Evolutionary conservation across 2,329 filamentous ascomycete genomes (phyloP).

Genomic region (Podosphaera aphanis): DNA sequence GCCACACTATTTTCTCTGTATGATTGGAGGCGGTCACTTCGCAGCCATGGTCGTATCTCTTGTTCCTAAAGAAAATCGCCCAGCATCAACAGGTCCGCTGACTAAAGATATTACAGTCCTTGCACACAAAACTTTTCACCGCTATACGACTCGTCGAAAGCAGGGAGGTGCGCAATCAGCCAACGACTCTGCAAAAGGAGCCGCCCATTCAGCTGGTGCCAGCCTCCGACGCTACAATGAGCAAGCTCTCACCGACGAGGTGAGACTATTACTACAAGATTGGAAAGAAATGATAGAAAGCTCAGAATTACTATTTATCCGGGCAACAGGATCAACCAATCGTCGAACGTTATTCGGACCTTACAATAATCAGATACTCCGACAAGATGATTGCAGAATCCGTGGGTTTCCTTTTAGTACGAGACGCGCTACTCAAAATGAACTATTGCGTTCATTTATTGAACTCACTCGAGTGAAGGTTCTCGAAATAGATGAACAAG

Average conservation of each 20-base stretch:
- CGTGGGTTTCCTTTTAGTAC: constrained; percentile 87
- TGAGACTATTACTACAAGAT: constrained; percentile 54
- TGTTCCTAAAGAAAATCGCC: constrained; percentile 54
- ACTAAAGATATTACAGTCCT: constrained; percentile 72
- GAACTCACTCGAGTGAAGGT: constrained; percentile 83
- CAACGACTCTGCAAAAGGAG: constrained; percentile 82
- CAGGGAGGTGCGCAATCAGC: constrained; percentile 89
- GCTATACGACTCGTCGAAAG: constrained; percentile 87
- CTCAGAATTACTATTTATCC: constrained; percentile 65
- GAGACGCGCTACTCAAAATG: constrained; percentile 70
- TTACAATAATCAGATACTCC: constrained; percentile 70
- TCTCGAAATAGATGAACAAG: constrained; percentile 47
- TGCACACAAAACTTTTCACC: constrained; percentile 92
- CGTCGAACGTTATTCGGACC: constrained; percentile 70
- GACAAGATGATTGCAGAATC: constrained; percentile 54
- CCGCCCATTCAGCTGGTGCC: constrained; percentile 81
- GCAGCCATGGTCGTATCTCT: constrained; percentile 88
- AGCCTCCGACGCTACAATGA: constrained; percentile 85
- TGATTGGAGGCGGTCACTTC: constrained; percentile 96
- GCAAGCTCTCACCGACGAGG: constrained; percentile 67
- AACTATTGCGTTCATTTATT: constrained; percentile 83
- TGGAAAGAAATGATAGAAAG: constrained; percentile 76
- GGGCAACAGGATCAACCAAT: constrained; percentile 73
- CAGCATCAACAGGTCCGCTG: constrained; percentile 39
- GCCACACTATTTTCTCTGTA: constrained; percentile 85